A percentile compares a stretch with the other conserved stretches of the same genome.
phyloP scores from a whole-genome alignment of 2,329 filamentous ascomycete species.

The Trichoderma atroviride region DNA sequence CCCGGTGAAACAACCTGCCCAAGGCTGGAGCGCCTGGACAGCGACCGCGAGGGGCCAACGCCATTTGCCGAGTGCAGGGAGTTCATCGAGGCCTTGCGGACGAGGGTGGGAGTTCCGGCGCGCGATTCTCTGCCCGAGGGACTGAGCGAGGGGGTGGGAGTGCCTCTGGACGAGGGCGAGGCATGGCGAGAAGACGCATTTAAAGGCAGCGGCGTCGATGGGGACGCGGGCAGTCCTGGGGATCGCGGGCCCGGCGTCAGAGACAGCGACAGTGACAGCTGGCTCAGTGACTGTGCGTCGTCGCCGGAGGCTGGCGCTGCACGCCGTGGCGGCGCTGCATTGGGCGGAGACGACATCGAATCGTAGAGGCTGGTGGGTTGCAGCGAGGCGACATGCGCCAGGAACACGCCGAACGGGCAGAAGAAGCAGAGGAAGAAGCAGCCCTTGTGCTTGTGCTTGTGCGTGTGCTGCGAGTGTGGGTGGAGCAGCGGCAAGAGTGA shows the following conservation, averaged over 20 bases:
- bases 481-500: neutral
- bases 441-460: neutral
- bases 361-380: neutral
- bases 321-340: constrained; percentile 39
- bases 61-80: constrained; percentile 56
- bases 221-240: constrained; percentile 34
- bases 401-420: constrained; percentile 15
- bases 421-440: neutral
- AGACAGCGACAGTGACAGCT: neutral
- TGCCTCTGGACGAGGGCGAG: constrained; percentile 43
- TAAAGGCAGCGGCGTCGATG: constrained; percentile 43
- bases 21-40: constrained; percentile 54
- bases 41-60: constrained; percentile 41
- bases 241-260: constrained; percentile 30
- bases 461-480: neutral
- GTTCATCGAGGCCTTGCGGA: constrained; percentile 60
- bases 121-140: constrained; percentile 49
- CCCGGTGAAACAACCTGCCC: constrained; percentile 50
- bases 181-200: constrained; percentile 44
- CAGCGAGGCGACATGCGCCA: constrained; percentile 23
- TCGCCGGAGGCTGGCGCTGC: constrained; percentile 40
- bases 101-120: constrained; percentile 53
- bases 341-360: constrained; percentile 36
- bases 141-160: constrained; percentile 46
- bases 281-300: constrained; percentile 44